Percentiles rank a stretch among this genome's conserved stretches.
These are phyloP conservation scores for Phaeosphaeriaceae sp. DNA, from an alignment of 2,329 filamentous ascomycete species.

Conservation along the genomic window DNA sequence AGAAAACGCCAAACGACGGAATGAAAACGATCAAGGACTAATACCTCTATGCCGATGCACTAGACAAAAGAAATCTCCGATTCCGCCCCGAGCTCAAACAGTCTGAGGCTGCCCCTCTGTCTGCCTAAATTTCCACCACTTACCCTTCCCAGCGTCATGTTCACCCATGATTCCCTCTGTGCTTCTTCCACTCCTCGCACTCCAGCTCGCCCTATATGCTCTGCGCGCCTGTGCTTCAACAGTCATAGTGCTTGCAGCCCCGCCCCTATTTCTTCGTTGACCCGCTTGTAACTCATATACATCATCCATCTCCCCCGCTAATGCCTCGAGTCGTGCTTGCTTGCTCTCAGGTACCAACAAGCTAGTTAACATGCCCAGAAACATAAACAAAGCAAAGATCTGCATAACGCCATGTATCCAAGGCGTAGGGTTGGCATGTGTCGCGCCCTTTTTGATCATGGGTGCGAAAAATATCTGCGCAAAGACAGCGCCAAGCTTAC, in stretches of 20 bases:
- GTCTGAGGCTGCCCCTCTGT: conserved; percentile 14
- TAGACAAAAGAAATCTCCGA: neutral
- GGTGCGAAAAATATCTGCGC: conserved; percentile 58
- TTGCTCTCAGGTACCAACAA: conserved; percentile 81
- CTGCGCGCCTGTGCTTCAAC: conserved; percentile 6
- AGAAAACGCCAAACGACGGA: neutral
- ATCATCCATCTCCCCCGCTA: conserved; percentile 69
- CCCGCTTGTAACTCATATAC: conserved; percentile 51
- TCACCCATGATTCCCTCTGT: conserved; percentile 15
- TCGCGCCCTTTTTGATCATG: conserved; percentile 61
- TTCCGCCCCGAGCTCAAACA: conserved; percentile 3
- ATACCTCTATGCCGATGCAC: conserved; percentile 2
- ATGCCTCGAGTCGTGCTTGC: conserved; percentile 72
- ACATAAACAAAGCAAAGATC: conserved; percentile 82
- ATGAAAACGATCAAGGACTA: neutral
- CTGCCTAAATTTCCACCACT: conserved; percentile 28
- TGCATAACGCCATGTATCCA: conserved; percentile 78
- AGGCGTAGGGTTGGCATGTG: conserved; percentile 59
- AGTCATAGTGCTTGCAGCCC: neutral
- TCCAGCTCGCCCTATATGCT: conserved; percentile 13
- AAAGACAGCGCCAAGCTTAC: conserved; percentile 58
- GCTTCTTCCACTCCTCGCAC: conserved; percentile 14
- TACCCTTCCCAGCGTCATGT: conserved; percentile 19
- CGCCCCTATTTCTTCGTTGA: conserved; percentile 43
- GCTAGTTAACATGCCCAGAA: conserved; percentile 71